Evolutionary conservation across 257 asterid genomes (phyloP).

Genomic region (Petunia axillaris): DNA sequence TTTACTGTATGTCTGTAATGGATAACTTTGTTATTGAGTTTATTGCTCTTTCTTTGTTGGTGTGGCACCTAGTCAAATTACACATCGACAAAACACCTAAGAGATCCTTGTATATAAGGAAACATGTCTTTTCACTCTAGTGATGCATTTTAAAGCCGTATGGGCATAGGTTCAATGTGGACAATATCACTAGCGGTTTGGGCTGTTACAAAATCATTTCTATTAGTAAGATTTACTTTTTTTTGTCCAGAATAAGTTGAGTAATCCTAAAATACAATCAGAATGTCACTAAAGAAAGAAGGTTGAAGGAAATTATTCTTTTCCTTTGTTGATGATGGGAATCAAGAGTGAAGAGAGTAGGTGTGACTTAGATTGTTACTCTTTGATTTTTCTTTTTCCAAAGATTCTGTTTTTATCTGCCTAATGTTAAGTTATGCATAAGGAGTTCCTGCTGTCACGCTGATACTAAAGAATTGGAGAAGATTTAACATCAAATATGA

Average conservation of each 20-base stretch:
- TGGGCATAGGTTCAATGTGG: too few relatives aligned
- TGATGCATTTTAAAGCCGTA: too few relatives aligned
- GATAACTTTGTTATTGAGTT: background rate
- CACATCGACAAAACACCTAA: too few relatives aligned
- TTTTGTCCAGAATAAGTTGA: background rate
- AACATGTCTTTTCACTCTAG: too few relatives aligned
- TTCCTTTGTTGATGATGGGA: background rate
- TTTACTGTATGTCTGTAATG: background rate
- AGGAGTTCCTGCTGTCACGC: too few relatives aligned
- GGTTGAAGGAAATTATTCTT: background rate
- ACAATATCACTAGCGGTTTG: too few relatives aligned
- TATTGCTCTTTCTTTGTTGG: background rate
- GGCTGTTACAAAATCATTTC: background rate
- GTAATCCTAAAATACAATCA: constrained; percentile 2
- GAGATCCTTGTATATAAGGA: too few relatives aligned
- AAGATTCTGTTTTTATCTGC: too few relatives aligned
- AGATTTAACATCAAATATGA: too few relatives aligned
- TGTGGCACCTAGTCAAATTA: too few relatives aligned
- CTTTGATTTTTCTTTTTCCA: background rate
- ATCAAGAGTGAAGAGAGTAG: constrained; percentile 15
- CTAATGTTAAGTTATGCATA: too few relatives aligned
- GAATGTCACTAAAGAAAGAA: background rate
- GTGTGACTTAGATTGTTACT: background rate
- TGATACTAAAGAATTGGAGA: too few relatives aligned
- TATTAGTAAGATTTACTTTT: background rate